Evolutionary conservation across 2,329 filamentous ascomycete genomes (phyloP), one percentile per base, ranked within the genome.

Genomic region (Scedosporium dehoogii): DNA sequence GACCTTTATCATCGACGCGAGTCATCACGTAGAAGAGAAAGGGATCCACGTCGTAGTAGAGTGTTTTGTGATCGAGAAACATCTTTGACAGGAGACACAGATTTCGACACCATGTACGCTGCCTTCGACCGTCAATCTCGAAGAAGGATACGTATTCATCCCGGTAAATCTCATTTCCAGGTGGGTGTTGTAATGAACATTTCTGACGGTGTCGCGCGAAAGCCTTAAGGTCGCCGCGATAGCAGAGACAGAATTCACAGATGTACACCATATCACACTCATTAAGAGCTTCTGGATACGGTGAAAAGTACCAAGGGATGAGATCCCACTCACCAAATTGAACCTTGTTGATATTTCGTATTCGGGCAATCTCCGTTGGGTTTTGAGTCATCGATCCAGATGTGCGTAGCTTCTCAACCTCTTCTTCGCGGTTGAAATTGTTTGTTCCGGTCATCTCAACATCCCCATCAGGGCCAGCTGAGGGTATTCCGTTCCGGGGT

Each of bases 21-120:
- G 91, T 91, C 93, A 99, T 97, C 73, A 96, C 93, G 75, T 99
- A 99, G 78, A 99, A 99, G 42, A 99, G 78, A 72, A 99, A 99
- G 0, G 94, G 94, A 66, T 99, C 94, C n/a, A 99, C 94, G 69
- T 99, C 94, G 77, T 99, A 99, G 79, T 97, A 99, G 6, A 99
- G 85, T 4, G 94, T 97, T 75, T 99, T 99, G 74, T 97, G 96
- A 67, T 96, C 94, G 44, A 99, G 82, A 72, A 99, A 99, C 76
- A 97, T 90, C 71, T 99, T 99, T 23, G 89, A 94, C 16, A 99
- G 80, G 9, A 99, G 79, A 73, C 94, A 99, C 4, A 99, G 82
- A 68, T 99, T 99, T 60, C 96, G 89, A 70, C 94, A 99, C 86
- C 94, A 99, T 1, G 93, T 96, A 3, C 93, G 85, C 72, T 99